Percentiles rank a stretch among this genome's conserved stretches.
phyloP scores from a whole-genome alignment of 495 filamentous ascomycete genomes.

The Evernia prunastri region DNA sequence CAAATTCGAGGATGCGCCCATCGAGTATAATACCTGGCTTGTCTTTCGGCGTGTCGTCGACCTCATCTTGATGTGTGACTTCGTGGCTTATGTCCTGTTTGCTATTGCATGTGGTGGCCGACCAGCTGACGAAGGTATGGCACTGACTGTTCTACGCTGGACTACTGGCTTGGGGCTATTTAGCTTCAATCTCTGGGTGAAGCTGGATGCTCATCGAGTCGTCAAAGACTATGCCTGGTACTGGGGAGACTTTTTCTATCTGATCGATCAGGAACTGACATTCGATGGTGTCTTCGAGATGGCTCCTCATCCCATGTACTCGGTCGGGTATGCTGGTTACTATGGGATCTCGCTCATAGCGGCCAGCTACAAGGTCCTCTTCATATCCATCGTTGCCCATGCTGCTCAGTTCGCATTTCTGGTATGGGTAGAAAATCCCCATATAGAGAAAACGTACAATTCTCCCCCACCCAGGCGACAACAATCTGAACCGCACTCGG shows the following conservation, averaged over 20 bases:
- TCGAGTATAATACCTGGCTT: conserved; percentile 99
- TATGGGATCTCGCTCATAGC: conserved; percentile 99
- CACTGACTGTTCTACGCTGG: conserved; percentile 72
- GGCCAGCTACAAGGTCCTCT: conserved; percentile 92
- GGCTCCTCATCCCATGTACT: conserved; percentile 99
- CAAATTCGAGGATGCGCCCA: conserved; percentile 81
- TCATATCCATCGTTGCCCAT: conserved; percentile 93
- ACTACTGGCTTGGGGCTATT: conserved; percentile 70
- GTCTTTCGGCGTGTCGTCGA: conserved; percentile 92
- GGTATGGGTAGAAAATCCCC: conserved; percentile 83
- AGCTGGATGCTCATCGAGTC: conserved; percentile 94
- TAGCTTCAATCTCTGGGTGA: conserved; percentile 97
- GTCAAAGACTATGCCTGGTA: conserved; percentile 99
- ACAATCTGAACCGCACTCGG: conserved; percentile 33
- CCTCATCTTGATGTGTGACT: conserved; percentile 96
- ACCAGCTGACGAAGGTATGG: conserved; percentile 62
- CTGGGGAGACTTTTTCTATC: conserved; percentile 99
- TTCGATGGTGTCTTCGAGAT: conserved; percentile 99
- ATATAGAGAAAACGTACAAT: conserved; percentile 98
- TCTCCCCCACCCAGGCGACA: conserved; percentile 70
- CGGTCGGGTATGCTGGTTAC: conserved; percentile 94
- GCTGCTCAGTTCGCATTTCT: conserved; percentile 92
- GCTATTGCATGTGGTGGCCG: conserved; percentile 78
- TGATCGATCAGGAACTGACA: conserved; percentile 94
- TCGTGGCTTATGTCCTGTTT: conserved; percentile 92